Evolutionary conservation across 2,329 filamentous ascomycete species (phyloP).

Genomic region (Colletotrichum graminicola): DNA sequence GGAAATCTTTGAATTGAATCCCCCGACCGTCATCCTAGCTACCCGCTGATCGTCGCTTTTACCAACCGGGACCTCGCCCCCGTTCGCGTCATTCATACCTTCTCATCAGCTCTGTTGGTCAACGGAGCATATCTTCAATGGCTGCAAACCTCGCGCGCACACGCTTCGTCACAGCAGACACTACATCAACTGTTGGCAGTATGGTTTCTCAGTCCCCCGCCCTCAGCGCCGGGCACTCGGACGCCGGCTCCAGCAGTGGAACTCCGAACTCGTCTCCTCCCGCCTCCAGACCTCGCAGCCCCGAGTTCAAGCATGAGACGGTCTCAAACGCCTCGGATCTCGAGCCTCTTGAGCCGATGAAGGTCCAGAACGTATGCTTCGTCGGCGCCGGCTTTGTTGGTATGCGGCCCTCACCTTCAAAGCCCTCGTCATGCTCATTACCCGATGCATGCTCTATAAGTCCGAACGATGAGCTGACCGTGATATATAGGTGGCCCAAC

Average conservation of each 20-base stretch:
- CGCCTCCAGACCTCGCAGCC: conserved; percentile 41
- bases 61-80: conserved; percentile 16
- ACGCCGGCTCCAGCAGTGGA: conserved; percentile 39
- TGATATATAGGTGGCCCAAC: conserved; percentile 74
- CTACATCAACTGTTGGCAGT: conserved; percentile 40
- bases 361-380: conserved; percentile 72
- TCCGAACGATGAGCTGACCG: conserved; percentile 20
- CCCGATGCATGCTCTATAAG: neutral
- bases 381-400: conserved; percentile 83
- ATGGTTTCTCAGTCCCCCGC: conserved; percentile 35
- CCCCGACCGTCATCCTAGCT: neutral
- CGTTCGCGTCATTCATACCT: neutral
- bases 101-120: conserved; percentile 19
- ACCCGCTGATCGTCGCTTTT: neutral
- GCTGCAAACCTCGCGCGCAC: conserved; percentile 31
- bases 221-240: conserved; percentile 37
- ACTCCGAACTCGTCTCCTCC: conserved; percentile 43
- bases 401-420: conserved; percentile 56
- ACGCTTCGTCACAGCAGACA: conserved; percentile 30
- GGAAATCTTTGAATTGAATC: neutral
- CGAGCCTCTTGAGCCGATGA: conserved; percentile 36
- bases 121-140: conserved; percentile 33
- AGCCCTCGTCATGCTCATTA: conserved; percentile 2
- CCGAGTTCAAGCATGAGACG: conserved; percentile 32
- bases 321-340: conserved; percentile 18